A percentile compares a stretch with the other conserved stretches of the same genome.
Evolutionary conservation across 75 land plant genomes (phyloP).

Genomic region (Pinus tabuliformis): DNA sequence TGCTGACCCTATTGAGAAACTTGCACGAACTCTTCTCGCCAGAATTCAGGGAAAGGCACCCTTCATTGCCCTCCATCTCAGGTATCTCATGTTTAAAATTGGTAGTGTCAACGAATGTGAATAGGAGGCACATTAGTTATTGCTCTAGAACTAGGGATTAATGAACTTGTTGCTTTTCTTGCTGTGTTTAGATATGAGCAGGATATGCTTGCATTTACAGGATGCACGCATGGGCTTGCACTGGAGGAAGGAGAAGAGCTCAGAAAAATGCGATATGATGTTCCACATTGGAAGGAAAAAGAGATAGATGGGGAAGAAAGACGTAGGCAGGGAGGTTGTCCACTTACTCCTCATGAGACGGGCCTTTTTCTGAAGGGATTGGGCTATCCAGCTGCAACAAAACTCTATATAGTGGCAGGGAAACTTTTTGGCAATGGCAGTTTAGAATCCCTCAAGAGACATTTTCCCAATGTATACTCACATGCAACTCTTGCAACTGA

Average conservation of each 20-base stretch:
- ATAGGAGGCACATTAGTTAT: background rate
- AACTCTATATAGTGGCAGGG: slow-evolving; percentile 43
- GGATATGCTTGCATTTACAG: slow-evolving; percentile 56
- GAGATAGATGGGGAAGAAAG: slow-evolving; percentile 45
- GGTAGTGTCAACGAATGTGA: background rate
- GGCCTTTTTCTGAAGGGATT: slow-evolving; percentile 35
- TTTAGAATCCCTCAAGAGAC: slow-evolving; percentile 9
- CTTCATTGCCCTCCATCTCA: slow-evolving; percentile 38
- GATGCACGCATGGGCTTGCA: slow-evolving; percentile 37
- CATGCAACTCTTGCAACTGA: slow-evolving; percentile 36
- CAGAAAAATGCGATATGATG: slow-evolving; percentile 36
- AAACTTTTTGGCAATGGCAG: slow-evolving; percentile 27
- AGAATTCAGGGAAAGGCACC: slow-evolving; percentile 18
- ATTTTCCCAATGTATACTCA: slow-evolving; percentile 39
- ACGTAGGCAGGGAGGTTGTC: slow-evolving; percentile 47
- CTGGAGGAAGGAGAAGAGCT: slow-evolving; percentile 34
- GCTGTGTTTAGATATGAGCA: slow-evolving; percentile 32
- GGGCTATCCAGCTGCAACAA: slow-evolving; percentile 34
- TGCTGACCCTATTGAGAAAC: slow-evolving; percentile 27
- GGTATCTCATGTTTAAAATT: slow-evolving; percentile 17
- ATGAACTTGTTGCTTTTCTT: background rate
- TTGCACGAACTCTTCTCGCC: slow-evolving; percentile 19
- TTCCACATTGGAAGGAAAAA: slow-evolving; percentile 51
- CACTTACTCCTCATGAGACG: slow-evolving; percentile 45
- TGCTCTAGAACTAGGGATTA: background rate